Evolutionary conservation across 352 stramenopile species (phyloP), one percentile per base, ranked within the genome.

Genomic region (Phytophthora macrochlamydospora): DNA sequence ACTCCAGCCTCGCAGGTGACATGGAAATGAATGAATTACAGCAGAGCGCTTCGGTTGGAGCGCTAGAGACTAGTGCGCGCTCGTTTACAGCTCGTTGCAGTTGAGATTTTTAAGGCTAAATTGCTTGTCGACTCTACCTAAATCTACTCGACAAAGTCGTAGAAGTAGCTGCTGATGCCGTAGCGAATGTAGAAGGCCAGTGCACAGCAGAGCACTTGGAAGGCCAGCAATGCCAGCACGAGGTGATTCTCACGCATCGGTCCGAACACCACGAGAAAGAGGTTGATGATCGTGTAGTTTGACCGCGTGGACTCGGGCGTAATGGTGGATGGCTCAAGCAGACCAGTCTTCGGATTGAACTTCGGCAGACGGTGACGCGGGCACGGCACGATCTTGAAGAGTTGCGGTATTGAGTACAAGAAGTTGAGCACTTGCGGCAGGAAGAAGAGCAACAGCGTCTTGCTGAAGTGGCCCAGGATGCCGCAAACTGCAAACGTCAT

Each of bases 351-450:
- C 4, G 91, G 66, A 79, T 98, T 97, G 65, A 97, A 99, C 62
- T 91, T 97, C 40, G 98, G 98, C 42, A 99, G 76, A 24, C 98
- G 89, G 68, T 99, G 98, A 57, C 98, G 85, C n/a, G 97, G 98
- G 73, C 97, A 99, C 24, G 96, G 96, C 44, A 99, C 85, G 49
- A 99, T 73, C 71, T 98, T 98, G 78, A 99, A 98, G 3, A 99
- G 78, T 79, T 99, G 98, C 32, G 98, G 98, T 35, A 98, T 58
- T 35, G 94, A 99, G 72, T 98, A 98, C n/a, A 99, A 32, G 67
- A 99, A 99, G 78, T 99, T 99, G 56, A 99, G 76, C 38, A 99
- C 81, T 71, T 99, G 98, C 18, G 98, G 98, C 56, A 98, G 78
- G 70, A 99, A 99, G 72, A 99, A 98, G 28, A 99, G 86, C 60